Evolutionary conservation across 2,329 filamentous ascomycete species (phyloP).

Genomic region (Thyridium curvatum): DNA sequence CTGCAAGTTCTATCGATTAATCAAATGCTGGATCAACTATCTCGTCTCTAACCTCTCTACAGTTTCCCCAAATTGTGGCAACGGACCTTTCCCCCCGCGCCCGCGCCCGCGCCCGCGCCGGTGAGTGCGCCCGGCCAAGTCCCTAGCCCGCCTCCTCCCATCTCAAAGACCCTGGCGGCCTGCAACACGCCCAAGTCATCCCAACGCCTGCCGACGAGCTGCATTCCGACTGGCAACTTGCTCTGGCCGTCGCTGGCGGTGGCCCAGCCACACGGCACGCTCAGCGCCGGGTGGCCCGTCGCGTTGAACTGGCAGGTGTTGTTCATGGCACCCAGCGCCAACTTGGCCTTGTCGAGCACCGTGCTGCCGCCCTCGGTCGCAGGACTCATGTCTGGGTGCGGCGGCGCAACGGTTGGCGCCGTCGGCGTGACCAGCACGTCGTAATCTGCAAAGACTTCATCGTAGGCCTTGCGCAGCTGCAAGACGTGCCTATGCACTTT

Average conservation of each 20-base stretch:
- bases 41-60: no score
- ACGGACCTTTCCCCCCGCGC: no score
- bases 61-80: no score
- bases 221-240: slow-evolving; percentile 22
- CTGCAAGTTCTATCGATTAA: no score
- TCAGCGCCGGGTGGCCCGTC: slow-evolving; percentile 42
- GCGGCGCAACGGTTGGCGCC: slow-evolving; percentile 35
- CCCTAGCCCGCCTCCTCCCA: slow-evolving; percentile 16
- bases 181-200: slow-evolving; percentile 19
- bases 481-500: slow-evolving; percentile 40
- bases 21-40: no score
- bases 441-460: slow-evolving; percentile 30
- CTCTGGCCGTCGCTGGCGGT: slow-evolving; percentile 9
- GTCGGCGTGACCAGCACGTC: slow-evolving; percentile 43
- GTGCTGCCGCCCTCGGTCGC: slow-evolving; percentile 19
- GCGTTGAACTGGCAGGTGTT: slow-evolving; percentile 42
- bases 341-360: slow-evolving; percentile 32
- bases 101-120: no score
- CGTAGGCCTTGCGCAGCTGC: slow-evolving; percentile 40
- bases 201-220: slow-evolving; percentile 20
- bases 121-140: no score
- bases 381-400: slow-evolving; percentile 15
- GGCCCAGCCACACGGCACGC: slow-evolving; percentile 34
- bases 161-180: slow-evolving; percentile 21
- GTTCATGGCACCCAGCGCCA: slow-evolving; percentile 34